These are phyloP conservation scores for Exophiala dermatitidis DNA, from an alignment of 2,329 filamentous ascomycete genomes.

Conservation along the genomic window DNA sequence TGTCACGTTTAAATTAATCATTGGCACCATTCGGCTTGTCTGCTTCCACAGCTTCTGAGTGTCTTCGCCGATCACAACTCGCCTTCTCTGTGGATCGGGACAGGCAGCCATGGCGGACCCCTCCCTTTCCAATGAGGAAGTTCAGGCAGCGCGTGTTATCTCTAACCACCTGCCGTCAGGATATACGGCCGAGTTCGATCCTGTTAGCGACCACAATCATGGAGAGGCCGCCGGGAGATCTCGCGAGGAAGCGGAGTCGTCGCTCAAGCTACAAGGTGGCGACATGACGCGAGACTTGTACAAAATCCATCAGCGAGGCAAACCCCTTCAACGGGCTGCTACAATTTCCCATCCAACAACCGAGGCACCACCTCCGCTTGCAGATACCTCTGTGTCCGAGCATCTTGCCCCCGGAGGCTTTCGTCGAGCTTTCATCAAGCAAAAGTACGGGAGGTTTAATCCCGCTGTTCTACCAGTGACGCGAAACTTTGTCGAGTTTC, in stretches of 20 bases:
- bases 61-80: too few relatives aligned
- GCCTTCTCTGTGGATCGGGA: too few relatives aligned
- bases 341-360: conserved; percentile 55
- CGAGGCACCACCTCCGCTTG: conserved; percentile 25
- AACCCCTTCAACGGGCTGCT: conserved; percentile 50
- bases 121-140: conserved; percentile 11
- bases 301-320: conserved; percentile 57
- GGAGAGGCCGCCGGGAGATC: background rate
- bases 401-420: conserved; percentile 48
- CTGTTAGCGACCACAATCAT: conserved; percentile 2
- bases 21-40: too few relatives aligned
- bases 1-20: too few relatives aligned
- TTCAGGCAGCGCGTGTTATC: conserved; percentile 17
- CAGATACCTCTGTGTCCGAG: conserved; percentile 39
- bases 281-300: conserved; percentile 74
- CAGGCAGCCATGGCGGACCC: conserved; percentile 16
- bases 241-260: conserved; percentile 45
- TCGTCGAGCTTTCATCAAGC: conserved; percentile 45
- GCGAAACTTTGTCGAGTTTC: conserved; percentile 65
- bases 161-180: conserved; percentile 22
- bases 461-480: conserved; percentile 46
- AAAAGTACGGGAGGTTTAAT: conserved; percentile 23
- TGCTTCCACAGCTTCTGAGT: too few relatives aligned
- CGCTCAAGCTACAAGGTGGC: conserved; percentile 64
- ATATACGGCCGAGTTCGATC: conserved; percentile 21